A percentile compares a stretch with the other conserved stretches of the same genome.
phyloP scores from a whole-genome alignment of 306 rosid genomes.

The Prunus kanzakura region DNA sequence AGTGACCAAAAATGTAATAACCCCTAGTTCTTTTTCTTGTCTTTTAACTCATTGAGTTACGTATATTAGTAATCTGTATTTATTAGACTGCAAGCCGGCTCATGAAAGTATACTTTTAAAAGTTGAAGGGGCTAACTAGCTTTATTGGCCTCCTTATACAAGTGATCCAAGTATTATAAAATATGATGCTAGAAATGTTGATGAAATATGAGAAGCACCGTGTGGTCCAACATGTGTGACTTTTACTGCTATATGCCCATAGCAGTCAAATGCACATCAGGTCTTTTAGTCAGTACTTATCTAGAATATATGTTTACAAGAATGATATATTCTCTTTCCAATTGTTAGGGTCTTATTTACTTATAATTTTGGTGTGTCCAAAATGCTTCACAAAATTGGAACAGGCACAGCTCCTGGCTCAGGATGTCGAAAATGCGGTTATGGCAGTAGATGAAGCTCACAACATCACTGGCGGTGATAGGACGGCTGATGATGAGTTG shows the following conservation, averaged over 20 bases:
- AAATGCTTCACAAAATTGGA: constrained; percentile 17
- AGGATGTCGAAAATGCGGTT: constrained; percentile 53
- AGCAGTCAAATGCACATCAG: background rate
- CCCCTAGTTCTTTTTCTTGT: background rate
- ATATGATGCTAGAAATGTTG: background rate
- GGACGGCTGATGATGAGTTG: constrained; percentile 46
- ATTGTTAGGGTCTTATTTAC: background rate
- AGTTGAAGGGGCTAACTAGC: background rate
- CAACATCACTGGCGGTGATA: constrained; percentile 18
- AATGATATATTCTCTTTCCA: background rate
- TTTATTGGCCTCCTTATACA: background rate
- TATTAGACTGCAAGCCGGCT: background rate
- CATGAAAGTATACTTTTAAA: background rate
- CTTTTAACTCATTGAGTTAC: background rate
- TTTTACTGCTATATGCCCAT: background rate
- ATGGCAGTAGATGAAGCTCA: constrained; percentile 34
- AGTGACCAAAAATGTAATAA: no score
- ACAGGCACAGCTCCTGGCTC: constrained; percentile 94
- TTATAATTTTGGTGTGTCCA: background rate
- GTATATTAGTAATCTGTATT: background rate
- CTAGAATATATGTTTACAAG: background rate
- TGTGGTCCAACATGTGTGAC: background rate
- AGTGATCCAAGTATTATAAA: no score
- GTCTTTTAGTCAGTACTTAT: background rate
- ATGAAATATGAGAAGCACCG: background rate